Base-by-base conservation (phyloP, 345 rosid genomes). In the Acer saccharum region DNA sequence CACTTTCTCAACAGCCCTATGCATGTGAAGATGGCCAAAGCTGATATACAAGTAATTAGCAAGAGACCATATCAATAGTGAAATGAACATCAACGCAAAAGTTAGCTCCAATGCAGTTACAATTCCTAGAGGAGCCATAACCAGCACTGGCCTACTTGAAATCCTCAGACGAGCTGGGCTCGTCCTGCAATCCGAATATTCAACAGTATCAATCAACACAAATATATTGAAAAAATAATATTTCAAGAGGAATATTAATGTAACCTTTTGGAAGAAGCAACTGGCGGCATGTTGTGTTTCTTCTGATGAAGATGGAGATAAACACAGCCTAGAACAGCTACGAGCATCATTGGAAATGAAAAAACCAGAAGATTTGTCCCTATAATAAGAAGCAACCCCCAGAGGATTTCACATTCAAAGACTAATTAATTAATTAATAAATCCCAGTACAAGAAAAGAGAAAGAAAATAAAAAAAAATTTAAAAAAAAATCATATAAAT, bases 61-160 rank as follows among this genome's bases (percentile, higher is more conserved):
- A 21, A 88, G 83, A 50, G 91, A 88, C 91, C 88, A 88, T 16
- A 81, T 65, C 77, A 84, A 41, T 78, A 92, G 87, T 46, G 91
- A 90, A 17, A 92, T 43, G 72, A 92, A 92, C 88, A 89, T 88
- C 27, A 77, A 25, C 16, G 80, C 78, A 69, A 92, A 88, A 20
- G 82, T 78, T 16, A 89, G 75, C 83, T 90, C 94, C 67, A 77
- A 32, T 5, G 77, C 88, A 1, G 90, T 87, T 17, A 90, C 87
- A 18, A 87, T 90, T 27, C 94, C 97, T 10, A 90, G 77, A 65
- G 93, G 94, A 60, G 85, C 83, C 88, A 84, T 85, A 39, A 92
- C 93, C 35, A 88, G 76, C 71, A 86, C 81, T 27, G 93, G 91
- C 0, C 76, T 75, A 58, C 64, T 77, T 72, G 65, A 66, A 65